Percentiles rank a stretch among this genome's conserved stretches.
Conservation (phyloP, 1,139 yeast genomes). For the Candida sp. region DNA sequence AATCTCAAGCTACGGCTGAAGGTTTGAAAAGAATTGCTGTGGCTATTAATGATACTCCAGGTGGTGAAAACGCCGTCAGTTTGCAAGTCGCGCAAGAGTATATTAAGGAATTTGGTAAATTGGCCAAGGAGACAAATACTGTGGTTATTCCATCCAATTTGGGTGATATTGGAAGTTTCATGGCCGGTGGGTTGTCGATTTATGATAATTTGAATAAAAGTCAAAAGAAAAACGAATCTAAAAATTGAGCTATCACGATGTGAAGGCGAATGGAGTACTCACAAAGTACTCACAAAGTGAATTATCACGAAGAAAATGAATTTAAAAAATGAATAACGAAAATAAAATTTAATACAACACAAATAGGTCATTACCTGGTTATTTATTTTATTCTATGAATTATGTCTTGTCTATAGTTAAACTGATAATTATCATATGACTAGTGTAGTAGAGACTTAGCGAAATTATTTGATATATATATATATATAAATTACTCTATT, state of each 20-base stretch:
- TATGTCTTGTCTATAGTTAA: constrained; percentile 1
- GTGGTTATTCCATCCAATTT: constrained; percentile 74
- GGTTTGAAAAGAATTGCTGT: constrained; percentile 63
- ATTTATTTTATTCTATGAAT: no score
- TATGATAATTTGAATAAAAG: constrained; percentile 49
- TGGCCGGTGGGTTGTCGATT: constrained; percentile 76
- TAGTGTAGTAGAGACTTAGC: no score
- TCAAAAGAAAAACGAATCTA: constrained; percentile 1
- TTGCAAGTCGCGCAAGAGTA: constrained; percentile 83
- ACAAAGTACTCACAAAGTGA: background rate
- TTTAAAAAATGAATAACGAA: background rate
- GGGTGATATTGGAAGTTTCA: constrained; percentile 71
- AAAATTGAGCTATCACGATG: background rate
- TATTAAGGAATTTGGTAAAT: constrained; percentile 75
- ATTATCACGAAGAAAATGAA: no score
- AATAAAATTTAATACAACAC: no score
- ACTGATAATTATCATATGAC: background rate
- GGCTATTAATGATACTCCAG: constrained; percentile 66
- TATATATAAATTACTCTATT: no score
- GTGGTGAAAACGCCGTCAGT: constrained; percentile 72
- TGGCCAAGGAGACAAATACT: constrained; percentile 81
- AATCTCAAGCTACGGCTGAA: constrained; percentile 74
- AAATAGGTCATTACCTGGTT: no score
- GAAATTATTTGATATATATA: no score
- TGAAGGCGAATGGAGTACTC: background rate